phyloP scores from a whole-genome alignment of 306 rosid genomes.

The Cicer yamashitae region DNA sequence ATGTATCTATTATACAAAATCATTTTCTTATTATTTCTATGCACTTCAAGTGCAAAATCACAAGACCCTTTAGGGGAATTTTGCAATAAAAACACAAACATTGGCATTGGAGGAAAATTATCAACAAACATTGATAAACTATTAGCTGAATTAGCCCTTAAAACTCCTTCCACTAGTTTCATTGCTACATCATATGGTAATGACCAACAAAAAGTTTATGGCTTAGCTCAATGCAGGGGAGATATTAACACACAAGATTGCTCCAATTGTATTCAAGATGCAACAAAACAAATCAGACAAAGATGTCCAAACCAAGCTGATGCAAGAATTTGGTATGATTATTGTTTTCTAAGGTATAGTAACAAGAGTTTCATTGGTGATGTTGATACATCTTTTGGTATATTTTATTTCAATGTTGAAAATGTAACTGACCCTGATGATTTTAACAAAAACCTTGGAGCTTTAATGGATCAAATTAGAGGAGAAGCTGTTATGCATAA shows the following conservation, averaged over 20 bases:
- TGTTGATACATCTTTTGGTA: slow-evolving; percentile 63
- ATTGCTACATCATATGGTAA: slow-evolving; percentile 49
- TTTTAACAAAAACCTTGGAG: slow-evolving; percentile 57
- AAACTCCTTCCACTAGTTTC: slow-evolving; percentile 57
- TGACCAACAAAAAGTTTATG: slow-evolving; percentile 55
- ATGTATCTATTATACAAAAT: slow-evolving; percentile 45
- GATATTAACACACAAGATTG: slow-evolving; percentile 66
- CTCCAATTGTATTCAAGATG: slow-evolving; percentile 60
- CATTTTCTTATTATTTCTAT: slow-evolving; percentile 47
- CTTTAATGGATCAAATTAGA: slow-evolving; percentile 49
- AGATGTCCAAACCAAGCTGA: slow-evolving; percentile 62
- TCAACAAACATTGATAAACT: slow-evolving; percentile 57
- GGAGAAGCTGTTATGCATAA: slow-evolving; percentile 49
- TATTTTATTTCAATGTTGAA: slow-evolving; percentile 54
- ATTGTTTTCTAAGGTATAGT: slow-evolving; percentile 60
- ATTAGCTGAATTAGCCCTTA: slow-evolving; percentile 52
- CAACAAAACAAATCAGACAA: slow-evolving; percentile 56
- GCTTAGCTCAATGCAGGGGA: slow-evolving; percentile 71
- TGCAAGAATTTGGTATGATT: slow-evolving; percentile 73
- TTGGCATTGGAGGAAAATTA: slow-evolving; percentile 45
- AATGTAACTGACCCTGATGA: slow-evolving; percentile 63
- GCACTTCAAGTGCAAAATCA: slow-evolving; percentile 52
- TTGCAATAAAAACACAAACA: slow-evolving; percentile 56
- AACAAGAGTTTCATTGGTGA: slow-evolving; percentile 55
- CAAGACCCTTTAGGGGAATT: slow-evolving; percentile 57